phyloP scores from a whole-genome alignment of 2,329 filamentous ascomycete species.

The Verticillium alfalfae region DNA sequence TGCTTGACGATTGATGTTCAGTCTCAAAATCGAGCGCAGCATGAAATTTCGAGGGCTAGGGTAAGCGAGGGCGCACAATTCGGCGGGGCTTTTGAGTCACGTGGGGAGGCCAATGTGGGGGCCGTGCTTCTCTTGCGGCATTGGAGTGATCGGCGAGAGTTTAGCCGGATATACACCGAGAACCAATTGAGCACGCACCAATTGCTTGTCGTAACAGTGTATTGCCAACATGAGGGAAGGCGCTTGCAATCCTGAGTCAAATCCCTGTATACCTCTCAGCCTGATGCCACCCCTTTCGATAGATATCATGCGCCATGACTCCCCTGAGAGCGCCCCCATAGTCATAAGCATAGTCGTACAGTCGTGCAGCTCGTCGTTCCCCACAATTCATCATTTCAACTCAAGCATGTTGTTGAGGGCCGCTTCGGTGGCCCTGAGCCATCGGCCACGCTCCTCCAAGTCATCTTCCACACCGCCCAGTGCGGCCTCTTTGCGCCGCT shows the following conservation, averaged over 20 bases:
- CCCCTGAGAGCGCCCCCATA: neutral
- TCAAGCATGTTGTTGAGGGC: slow-evolving; percentile 59
- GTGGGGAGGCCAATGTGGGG: neutral
- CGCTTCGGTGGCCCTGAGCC: slow-evolving; percentile 66
- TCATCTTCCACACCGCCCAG: slow-evolving; percentile 65
- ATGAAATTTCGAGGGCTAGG: neutral
- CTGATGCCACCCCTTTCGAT: neutral
- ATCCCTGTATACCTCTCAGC: too few species aligned
- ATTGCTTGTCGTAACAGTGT: neutral
- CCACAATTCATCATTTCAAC: slow-evolving; percentile 32
- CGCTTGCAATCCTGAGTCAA: too few species aligned
- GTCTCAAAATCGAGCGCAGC: neutral
- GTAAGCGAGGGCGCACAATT: slow-evolving; percentile 2
- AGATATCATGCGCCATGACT: neutral
- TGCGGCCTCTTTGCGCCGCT: slow-evolving; percentile 60
- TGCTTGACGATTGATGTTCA: slow-evolving; percentile 8
- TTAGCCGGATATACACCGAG: neutral
- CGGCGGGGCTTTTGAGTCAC: neutral
- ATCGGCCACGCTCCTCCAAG: slow-evolving; percentile 68
- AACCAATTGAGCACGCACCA: neutral
- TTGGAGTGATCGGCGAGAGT: neutral
- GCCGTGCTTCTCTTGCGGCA: neutral
- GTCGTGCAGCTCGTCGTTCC: neutral
- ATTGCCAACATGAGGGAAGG: too few species aligned
- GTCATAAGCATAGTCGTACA: neutral